These are phyloP conservation scores for Alternaria ventricosa DNA, from an alignment of 2,329 filamentous ascomycete species.

Conservation along the genomic window DNA sequence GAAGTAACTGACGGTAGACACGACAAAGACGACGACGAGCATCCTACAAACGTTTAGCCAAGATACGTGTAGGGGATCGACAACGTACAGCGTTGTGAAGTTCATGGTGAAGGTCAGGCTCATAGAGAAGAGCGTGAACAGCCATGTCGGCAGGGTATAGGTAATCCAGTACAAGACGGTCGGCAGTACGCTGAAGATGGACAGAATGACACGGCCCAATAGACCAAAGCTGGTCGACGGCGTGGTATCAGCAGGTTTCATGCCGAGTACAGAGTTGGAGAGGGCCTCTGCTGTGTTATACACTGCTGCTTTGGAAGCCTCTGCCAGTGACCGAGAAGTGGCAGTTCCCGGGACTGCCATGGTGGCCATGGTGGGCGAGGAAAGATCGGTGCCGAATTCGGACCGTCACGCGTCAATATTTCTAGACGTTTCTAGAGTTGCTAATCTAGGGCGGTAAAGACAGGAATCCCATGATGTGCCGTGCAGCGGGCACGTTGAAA, in stretches of 20 bases:
- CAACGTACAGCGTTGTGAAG: constrained; percentile 84
- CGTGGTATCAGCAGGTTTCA: constrained; percentile 28
- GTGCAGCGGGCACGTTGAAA: constrained; percentile 28
- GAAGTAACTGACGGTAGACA: constrained; percentile 90
- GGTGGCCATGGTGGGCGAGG: constrained; percentile 18
- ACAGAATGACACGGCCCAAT: constrained; percentile 57
- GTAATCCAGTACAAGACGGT: constrained; percentile 76
- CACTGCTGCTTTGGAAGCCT: constrained; percentile 16
- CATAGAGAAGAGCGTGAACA: constrained; percentile 89
- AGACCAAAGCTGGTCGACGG: constrained; percentile 50
- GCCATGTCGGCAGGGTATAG: constrained; percentile 85
- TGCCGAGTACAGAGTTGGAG: constrained; percentile 25
- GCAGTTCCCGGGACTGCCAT: constrained; percentile 34
- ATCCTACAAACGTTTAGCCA: constrained; percentile 42
- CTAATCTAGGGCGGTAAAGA: constrained; percentile 11
- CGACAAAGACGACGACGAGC: constrained; percentile 75
- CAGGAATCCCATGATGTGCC: constrained; percentile 26
- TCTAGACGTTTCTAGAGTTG: not conserved
- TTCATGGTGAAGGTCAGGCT: constrained; percentile 99
- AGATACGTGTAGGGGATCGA: not conserved
- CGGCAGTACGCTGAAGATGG: constrained; percentile 62
- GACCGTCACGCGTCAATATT: constrained; percentile 13
- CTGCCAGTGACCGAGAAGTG: constrained; percentile 19
- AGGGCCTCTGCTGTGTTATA: constrained; percentile 26
- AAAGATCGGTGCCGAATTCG: not conserved